Evolutionary conservation across 139 green algal genomes (phyloP), one percentile per base, ranked within the genome.

Genomic region (Spirogloea muscicola): DNA sequence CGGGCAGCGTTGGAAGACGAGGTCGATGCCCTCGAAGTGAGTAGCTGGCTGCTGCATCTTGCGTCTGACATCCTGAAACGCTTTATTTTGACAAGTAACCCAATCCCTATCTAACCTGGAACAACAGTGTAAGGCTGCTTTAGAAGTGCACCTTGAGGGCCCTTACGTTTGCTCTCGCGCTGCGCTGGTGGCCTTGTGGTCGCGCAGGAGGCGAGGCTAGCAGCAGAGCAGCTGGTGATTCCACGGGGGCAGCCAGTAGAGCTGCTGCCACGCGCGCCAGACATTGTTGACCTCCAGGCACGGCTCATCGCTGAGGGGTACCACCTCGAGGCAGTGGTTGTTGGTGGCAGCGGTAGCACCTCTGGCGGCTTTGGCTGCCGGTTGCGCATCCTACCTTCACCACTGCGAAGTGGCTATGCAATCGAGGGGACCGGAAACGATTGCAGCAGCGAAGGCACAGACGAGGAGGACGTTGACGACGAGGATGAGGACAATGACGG

Each of bases 1-100:
- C 57, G 58, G 34, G 70, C 58, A 37, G 60, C 72, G 9, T 16
- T 77, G 31, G 75, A 82, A 41, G 68, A 82, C 25, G 75, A 77
- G 41, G 69, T 71, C 29, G 75, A 82, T 16, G 75, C 67, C 1
- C 58, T 82, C 0, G 65, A 80, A 61, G 72, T 80, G 62, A 41
- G 60, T 62, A 55, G n/a, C n/a, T n/a, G n/a, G n/a, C n/a, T n/a
- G n/a, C n/a, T n/a, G n/a, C n/a, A n/a, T n/a, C n/a, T n/a, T n/a
- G n/a, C n/a, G 57, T 65, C 33, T 65, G 57, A 13, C 18, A n/a
- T 18, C 13, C 13, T 18, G n/a, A 13, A 13, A 16, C 57, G 27
- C 13, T 65, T 13, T 42, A 44, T n/a, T 18, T 65, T 18, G 13
- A 13, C 31, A 13, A 38, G 36, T 16, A 13, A 18, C 33, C 16